These are phyloP conservation scores for Trichosporon inkin DNA, from an alignment of 1,284 basidiomycete species.

Conservation along the genomic window DNA sequence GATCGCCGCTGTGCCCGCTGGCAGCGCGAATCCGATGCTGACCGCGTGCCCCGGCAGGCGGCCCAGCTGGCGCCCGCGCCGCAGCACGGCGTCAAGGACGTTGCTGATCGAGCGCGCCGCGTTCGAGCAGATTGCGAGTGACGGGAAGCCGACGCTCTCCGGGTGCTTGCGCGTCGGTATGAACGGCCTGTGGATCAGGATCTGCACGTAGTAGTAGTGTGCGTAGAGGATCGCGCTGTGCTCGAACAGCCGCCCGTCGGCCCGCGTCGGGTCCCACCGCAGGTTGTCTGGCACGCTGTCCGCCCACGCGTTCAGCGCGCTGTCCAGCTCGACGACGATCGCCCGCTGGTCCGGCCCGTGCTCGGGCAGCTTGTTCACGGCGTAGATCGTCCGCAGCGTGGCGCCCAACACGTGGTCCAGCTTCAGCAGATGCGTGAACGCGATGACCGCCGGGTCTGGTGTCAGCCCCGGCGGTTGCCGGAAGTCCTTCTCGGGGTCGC, in stretches of 20 bases:
- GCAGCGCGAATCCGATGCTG: constrained; percentile 36
- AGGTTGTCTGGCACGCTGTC: constrained; percentile 64
- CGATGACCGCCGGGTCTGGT: constrained; percentile 53
- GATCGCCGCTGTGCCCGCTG: constrained; percentile 62
- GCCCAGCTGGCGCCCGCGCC: constrained; percentile 35
- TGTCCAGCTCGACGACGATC: constrained; percentile 66
- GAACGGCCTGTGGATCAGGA: constrained; percentile 75
- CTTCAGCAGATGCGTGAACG: constrained; percentile 65
- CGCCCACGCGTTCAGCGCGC: constrained; percentile 68
- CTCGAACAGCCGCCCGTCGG: constrained; percentile 61
- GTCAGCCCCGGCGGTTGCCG: constrained; percentile 58
- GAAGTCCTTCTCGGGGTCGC: constrained; percentile 53
- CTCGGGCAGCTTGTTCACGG: constrained; percentile 59
- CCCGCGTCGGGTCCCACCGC: constrained; percentile 69
- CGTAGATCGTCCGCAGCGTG: constrained; percentile 67
- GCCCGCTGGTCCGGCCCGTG: constrained; percentile 63
- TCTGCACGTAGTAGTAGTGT: constrained; percentile 62
- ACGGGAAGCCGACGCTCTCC: constrained; percentile 54
- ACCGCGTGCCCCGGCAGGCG: constrained; percentile 51
- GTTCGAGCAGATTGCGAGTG: constrained; percentile 76
- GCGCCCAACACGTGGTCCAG: constrained; percentile 68
- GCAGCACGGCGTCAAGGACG: constrained; percentile 57
- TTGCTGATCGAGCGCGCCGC: constrained; percentile 74
- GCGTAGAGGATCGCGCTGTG: constrained; percentile 67
- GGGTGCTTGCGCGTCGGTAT: constrained; percentile 57